A percentile compares a stretch with the other conserved stretches of the same genome.
phyloP scores from a whole-genome alignment of 2,329 filamentous ascomycete genomes.

The Colletotrichum tropicicola region DNA sequence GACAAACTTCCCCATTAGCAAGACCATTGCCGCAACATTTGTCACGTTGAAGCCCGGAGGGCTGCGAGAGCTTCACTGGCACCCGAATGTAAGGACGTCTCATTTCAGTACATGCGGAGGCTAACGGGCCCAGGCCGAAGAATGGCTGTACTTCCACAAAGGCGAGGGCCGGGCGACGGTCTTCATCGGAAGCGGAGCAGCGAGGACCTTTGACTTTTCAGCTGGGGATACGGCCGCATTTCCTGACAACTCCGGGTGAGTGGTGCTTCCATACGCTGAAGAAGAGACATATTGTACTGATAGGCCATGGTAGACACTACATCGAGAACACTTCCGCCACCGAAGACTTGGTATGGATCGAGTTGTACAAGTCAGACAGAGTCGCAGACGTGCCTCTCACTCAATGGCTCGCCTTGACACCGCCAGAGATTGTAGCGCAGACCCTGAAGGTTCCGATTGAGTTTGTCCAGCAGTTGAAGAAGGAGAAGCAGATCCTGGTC shows the following conservation, averaged over 20 bases:
- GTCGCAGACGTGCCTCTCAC: constrained; percentile 73
- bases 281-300: not conserved
- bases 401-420: constrained; percentile 76
- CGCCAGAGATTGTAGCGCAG: constrained; percentile 68
- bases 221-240: constrained; percentile 76
- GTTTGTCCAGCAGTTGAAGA: constrained; percentile 67
- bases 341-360: constrained; percentile 73
- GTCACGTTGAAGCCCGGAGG: constrained; percentile 71
- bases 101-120: not conserved
- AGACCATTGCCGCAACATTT: constrained; percentile 71
- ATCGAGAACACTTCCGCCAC: constrained; percentile 73
- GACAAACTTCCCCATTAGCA: constrained; percentile 72
- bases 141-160: constrained; percentile 77
- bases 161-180: constrained; percentile 70
- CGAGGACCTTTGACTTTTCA: constrained; percentile 73
- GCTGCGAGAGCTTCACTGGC: constrained; percentile 75
- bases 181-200: constrained; percentile 68
- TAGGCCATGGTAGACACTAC: constrained; percentile 60
- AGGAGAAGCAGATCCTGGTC: constrained; percentile 69
- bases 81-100: constrained; percentile 63
- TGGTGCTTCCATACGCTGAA: not conserved
- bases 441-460: constrained; percentile 65
- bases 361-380: constrained; percentile 74
- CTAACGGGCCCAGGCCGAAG: constrained; percentile 60
- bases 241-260: constrained; percentile 68